Base-by-base conservation (phyloP, 768 basidiomycete species). In the Rhizopogon sp. region DNA sequence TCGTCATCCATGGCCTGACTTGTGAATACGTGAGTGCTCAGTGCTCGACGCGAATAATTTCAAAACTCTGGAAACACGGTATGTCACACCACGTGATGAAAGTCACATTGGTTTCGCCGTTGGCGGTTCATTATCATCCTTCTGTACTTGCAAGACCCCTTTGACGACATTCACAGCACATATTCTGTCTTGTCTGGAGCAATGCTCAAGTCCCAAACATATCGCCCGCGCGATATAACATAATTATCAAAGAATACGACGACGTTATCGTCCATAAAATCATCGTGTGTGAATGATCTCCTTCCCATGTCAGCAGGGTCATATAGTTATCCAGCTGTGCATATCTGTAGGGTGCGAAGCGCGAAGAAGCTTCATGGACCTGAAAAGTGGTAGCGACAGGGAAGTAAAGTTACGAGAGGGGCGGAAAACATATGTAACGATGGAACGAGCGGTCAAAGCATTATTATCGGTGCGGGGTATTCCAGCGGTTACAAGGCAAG, bases 1-100 rank as follows among this genome's bases (percentile, higher is more conserved):
- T 71, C 70, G 66, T 70, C 67, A 62, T 60, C 50, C 68, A 71
- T 71, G 43, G 22, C 50, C 17, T 28, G 3, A 10, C 7, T 8
- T 45, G 17, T 10, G 5, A 9, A 37, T 14, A 35, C 31, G 33
- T 9, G 33, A 22, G 5, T 14, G 28, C 31, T 47, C 7, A 22
- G 5, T 14, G 28, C 31, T 47, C 7, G 7, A 49, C 46, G 46
- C 47, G 47, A 37, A 37, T 22, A 6, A 37, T 37, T 37, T 37
- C 11, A 13, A 37, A 5, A 37, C 35, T 11, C 3, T 37, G 5
- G 20, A 22, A 50, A 64, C 70, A 51, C 68, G 68, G 58, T 22
- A 0, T 0, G 64, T 69, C 62, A 71, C 68, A 33, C 51, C 68
- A 69, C 66, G 64, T 70, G 68, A 14, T 5, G 0, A 0, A 45